These are phyloP conservation scores for Fusarium sp. DNA, from an alignment of 2,329 filamentous ascomycete genomes.

Conservation along the genomic window DNA sequence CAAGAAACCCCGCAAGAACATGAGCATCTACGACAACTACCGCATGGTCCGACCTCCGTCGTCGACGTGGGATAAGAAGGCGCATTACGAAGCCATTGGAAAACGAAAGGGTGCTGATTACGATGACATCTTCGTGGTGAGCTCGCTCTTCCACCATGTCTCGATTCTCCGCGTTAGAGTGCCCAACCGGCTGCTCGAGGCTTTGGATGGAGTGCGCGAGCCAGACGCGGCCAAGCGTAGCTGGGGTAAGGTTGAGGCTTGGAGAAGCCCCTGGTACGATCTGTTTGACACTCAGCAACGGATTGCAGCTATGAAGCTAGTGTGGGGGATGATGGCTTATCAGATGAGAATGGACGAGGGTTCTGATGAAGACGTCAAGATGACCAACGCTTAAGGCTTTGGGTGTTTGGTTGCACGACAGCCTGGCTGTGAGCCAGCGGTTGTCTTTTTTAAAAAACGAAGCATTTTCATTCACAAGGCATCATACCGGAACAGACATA, in stretches of 20 bases:
- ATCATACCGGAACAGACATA: neutral
- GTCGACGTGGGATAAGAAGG: constrained; percentile 69
- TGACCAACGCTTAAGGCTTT: constrained; percentile 42
- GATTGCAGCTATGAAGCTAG: constrained; percentile 64
- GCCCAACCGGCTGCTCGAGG: constrained; percentile 62
- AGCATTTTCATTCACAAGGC: neutral
- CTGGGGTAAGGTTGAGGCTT: constrained; percentile 65
- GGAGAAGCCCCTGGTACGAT: constrained; percentile 71
- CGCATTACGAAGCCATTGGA: constrained; percentile 67
- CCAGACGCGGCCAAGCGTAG: constrained; percentile 51
- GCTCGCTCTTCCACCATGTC: constrained; percentile 70
- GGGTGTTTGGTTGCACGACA: neutral
- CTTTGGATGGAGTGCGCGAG: constrained; percentile 60
- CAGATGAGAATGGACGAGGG: constrained; percentile 61
- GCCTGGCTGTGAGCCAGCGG: neutral
- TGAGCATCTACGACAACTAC: constrained; percentile 71
- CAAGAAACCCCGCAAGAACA: constrained; percentile 65
- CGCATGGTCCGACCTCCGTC: constrained; percentile 69
- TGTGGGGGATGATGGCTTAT: constrained; percentile 71
- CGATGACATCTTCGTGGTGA: constrained; percentile 72
- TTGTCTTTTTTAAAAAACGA: neutral
- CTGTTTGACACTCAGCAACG: constrained; percentile 66
- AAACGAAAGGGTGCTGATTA: constrained; percentile 58
- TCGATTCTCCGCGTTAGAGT: constrained; percentile 69
- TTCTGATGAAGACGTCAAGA: constrained; percentile 44